These are phyloP conservation scores for Pythium plurisporium DNA, from an alignment of 352 stramenopile genomes.

Conservation along the genomic window DNA sequence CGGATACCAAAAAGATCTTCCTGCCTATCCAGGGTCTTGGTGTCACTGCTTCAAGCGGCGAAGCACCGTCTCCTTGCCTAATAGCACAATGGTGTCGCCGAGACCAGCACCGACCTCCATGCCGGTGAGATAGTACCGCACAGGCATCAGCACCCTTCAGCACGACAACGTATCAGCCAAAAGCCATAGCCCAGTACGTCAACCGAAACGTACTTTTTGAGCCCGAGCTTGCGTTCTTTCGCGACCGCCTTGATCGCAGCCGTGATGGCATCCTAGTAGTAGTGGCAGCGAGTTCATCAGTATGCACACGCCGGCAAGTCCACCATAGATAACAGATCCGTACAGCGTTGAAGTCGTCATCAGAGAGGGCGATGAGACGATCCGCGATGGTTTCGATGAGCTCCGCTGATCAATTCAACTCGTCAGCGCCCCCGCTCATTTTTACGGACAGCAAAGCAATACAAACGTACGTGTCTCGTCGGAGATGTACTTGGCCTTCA, in stretches of 20 bases:
- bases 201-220: slow-evolving; percentile 69
- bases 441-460: not conserved
- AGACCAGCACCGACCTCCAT: slow-evolving; percentile 83
- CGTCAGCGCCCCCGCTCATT: not conserved
- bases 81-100: slow-evolving; percentile 76
- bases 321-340: not conserved
- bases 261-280: slow-evolving; percentile 63
- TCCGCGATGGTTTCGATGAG: slow-evolving; percentile 46
- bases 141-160: slow-evolving; percentile 79
- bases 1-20: no score
- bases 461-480: slow-evolving; percentile 36
- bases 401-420: slow-evolving; percentile 24
- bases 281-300: no score
- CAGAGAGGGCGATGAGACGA: slow-evolving; percentile 41
- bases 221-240: slow-evolving; percentile 66
- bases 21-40: no score
- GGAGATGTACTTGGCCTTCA: slow-evolving; percentile 76
- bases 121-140: slow-evolving; percentile 81
- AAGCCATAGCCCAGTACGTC: not conserved
- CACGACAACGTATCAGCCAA: not conserved
- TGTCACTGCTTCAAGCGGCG: slow-evolving; percentile 20
- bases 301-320: no score
- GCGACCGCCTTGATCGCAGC: slow-evolving; percentile 70
- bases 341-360: slow-evolving; percentile 69
- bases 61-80: slow-evolving; percentile 60